Percentiles rank a stretch among this genome's conserved stretches.
phyloP scores from a whole-genome alignment of 1,284 basidiomycete genomes.

The Ganoderma sp. region DNA sequence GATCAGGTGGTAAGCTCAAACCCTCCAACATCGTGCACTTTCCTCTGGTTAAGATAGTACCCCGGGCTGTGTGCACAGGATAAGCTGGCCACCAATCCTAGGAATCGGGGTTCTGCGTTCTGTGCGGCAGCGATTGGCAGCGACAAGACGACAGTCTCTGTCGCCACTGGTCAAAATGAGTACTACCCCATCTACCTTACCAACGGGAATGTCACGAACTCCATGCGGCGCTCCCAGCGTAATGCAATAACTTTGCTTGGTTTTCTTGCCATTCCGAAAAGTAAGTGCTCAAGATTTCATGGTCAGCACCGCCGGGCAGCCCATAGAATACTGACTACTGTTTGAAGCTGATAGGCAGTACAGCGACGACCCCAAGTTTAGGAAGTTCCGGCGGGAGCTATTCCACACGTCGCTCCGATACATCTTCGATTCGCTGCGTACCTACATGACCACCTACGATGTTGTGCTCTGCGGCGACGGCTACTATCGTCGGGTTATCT shows the following conservation, averaged over 20 bases:
- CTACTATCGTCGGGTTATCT: conserved; percentile 23
- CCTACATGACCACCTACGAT: conserved; percentile 16
- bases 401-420: conserved; percentile 17
- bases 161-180: conserved; percentile 32
- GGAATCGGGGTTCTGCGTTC: conserved; percentile 25
- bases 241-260: conserved; percentile 3
- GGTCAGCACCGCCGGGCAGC: too few relatives aligned
- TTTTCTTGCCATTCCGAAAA: background rate
- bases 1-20: background rate
- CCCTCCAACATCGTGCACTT: too few relatives aligned
- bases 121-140: conserved; percentile 27
- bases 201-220: conserved; percentile 29
- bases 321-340: background rate
- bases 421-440: conserved; percentile 17
- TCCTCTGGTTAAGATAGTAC: too few relatives aligned
- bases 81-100: conserved; percentile 19
- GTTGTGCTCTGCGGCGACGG: conserved; percentile 19
- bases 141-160: conserved; percentile 35
- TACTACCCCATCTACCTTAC: conserved; percentile 34
- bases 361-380: conserved; percentile 10
- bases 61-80: too few relatives aligned
- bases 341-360: conserved; percentile 2
- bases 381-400: conserved; percentile 21
- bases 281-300: too few relatives aligned
- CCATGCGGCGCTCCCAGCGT: conserved; percentile 19